Conservation (phyloP, 2,329 filamentous ascomycete species). For the Orbilia ellipsospora region DNA sequence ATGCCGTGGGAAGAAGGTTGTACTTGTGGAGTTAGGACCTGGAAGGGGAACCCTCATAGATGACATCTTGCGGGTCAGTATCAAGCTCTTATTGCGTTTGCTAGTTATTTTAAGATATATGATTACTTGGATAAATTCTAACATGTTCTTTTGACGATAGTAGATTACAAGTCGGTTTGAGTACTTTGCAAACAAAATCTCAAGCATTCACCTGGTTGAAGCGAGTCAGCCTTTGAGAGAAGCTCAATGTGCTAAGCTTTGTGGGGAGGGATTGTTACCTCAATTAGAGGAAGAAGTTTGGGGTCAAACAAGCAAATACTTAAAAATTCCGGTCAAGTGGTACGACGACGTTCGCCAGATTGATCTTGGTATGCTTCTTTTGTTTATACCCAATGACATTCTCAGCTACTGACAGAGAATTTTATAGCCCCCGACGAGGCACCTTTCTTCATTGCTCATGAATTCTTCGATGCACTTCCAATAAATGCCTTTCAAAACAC, state of each 20-base stretch:
- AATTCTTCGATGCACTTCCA: conserved; percentile 97
- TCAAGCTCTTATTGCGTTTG: conserved; percentile 2
- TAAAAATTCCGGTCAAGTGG: conserved; percentile 39
- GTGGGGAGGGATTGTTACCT: conserved; percentile 32
- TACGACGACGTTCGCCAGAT: conserved; percentile 75
- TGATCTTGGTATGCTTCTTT: conserved; percentile 19
- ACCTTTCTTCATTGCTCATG: conserved; percentile 94
- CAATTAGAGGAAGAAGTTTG: conserved; percentile 27
- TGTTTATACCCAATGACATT: background rate
- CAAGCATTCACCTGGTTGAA: conserved; percentile 93
- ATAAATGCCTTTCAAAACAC: conserved; percentile 90
- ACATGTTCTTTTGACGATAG: background rate
- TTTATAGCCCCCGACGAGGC: conserved; percentile 72
- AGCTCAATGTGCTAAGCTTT: conserved; percentile 34
- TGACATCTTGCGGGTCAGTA: conserved; percentile 86
- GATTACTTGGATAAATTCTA: conserved; percentile 21
- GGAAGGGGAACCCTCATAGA: conserved; percentile 96
- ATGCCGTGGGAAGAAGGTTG: conserved; percentile 70
- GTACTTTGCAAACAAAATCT: conserved; percentile 77
- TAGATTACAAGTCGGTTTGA: conserved; percentile 88
- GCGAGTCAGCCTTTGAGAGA: conserved; percentile 77
- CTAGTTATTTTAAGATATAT: background rate
- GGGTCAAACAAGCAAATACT: conserved; percentile 26
- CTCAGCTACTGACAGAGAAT: background rate
- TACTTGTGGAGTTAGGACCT: conserved; percentile 90